phyloP scores from a whole-genome alignment of 2,329 filamentous ascomycete genomes.

The Whalleya microplaca region DNA sequence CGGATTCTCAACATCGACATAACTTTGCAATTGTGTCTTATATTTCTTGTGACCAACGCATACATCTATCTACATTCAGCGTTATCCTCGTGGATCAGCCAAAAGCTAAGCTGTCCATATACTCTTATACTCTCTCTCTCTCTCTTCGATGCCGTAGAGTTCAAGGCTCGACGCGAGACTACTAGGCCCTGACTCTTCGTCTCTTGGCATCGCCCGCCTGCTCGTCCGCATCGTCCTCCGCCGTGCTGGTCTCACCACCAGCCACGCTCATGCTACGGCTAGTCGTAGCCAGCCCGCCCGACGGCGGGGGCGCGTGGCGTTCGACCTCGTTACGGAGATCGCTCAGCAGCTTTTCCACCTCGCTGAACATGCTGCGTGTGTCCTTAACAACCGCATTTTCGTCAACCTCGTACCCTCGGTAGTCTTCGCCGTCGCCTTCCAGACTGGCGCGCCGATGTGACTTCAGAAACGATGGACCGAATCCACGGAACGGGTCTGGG shows the following conservation, averaged over 20 bases:
- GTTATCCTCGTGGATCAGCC: too few species aligned
- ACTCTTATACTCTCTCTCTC: too few species aligned
- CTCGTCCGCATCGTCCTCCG: constrained; percentile 54
- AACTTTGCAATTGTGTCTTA: too few species aligned
- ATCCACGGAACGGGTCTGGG: constrained; percentile 74
- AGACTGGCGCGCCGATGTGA: constrained; percentile 38
- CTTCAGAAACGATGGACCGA: constrained; percentile 64
- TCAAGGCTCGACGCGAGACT: background rate
- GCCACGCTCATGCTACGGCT: constrained; percentile 39
- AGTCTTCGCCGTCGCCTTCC: constrained; percentile 43
- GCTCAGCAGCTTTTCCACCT: constrained; percentile 78
- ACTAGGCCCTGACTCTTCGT: constrained; percentile 37
- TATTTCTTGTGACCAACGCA: too few species aligned
- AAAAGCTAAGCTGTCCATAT: constrained; percentile 1
- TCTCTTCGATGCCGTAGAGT: background rate
- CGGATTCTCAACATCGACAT: too few species aligned
- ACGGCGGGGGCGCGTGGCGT: constrained; percentile 43
- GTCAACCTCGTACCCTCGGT: constrained; percentile 67
- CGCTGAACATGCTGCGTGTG: constrained; percentile 85
- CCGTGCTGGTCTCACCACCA: constrained; percentile 48
- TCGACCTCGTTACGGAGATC: constrained; percentile 75
- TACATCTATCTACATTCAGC: too few species aligned
- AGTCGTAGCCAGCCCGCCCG: constrained; percentile 28
- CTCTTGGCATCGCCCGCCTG: constrained; percentile 45
- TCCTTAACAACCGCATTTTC: constrained; percentile 89